These are phyloP conservation scores for Cladosporium sp. DNA, from an alignment of 2,329 filamentous ascomycete species.

Conservation along the genomic window DNA sequence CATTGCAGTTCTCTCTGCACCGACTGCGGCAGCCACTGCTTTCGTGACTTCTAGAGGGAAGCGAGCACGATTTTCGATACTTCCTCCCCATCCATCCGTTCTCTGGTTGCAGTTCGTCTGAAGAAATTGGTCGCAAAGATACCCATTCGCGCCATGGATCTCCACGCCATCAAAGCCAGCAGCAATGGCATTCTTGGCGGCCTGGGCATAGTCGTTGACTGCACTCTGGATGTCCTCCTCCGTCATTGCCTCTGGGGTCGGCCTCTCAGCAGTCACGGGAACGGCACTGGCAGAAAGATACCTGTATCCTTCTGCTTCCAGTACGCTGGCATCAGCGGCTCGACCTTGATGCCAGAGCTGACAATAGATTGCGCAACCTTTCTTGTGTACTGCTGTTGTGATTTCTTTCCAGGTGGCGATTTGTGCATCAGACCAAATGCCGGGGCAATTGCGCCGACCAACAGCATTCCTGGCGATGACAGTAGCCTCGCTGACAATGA, in stretches of 20 bases:
- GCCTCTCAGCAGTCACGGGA: conserved; percentile 20
- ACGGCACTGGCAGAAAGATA: conserved; percentile 31
- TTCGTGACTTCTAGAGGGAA: conserved; percentile 56
- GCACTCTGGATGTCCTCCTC: conserved; percentile 42
- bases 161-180: conserved; percentile 54
- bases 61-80: conserved; percentile 48
- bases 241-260: conserved; percentile 30
- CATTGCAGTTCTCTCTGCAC: conserved; percentile 45
- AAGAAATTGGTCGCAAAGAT: conserved; percentile 51
- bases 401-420: conserved; percentile 49
- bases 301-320: conserved; percentile 21
- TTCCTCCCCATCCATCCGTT: conserved; percentile 50
- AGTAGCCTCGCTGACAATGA: conserved; percentile 33
- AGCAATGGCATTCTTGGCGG: conserved; percentile 50
- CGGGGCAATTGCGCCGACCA: conserved; percentile 28
- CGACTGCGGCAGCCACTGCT: conserved; percentile 40
- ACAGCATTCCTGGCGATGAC: conserved; percentile 29
- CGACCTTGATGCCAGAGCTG: conserved; percentile 49
- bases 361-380: conserved; percentile 46
- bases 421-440: conserved; percentile 36
- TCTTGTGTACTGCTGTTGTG: conserved; percentile 48
- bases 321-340: conserved; percentile 35
- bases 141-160: conserved; percentile 49
- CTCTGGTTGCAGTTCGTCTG: conserved; percentile 48
- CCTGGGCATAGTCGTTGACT: conserved; percentile 41